Evolutionary conservation across 768 basidiomycete genomes (phyloP), one percentile per base, ranked within the genome.

Genomic region (Porphyrellus cyaneotinctus): DNA sequence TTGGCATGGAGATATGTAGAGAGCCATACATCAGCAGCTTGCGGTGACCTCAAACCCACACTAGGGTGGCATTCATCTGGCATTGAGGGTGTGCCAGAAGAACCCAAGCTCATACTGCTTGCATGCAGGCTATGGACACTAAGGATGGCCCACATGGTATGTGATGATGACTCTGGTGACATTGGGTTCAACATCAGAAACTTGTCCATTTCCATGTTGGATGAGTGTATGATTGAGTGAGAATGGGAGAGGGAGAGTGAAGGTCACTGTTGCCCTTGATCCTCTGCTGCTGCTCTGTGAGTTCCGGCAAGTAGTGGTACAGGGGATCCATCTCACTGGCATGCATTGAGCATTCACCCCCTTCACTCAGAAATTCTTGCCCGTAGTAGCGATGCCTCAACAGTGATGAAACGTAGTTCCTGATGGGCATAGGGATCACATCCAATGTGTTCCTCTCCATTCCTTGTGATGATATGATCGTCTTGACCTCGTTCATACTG

Each of bases 371-470:
- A 10, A 49, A 43, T 43, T 55, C 42, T 14, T 58, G 53, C 1
- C 62, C 62, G 8, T 63, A 63, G 44, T 63, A 58, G 4, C 62
- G 62, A 11, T 63, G 51, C 8, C 18, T 58, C 30, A 62, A 61
- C 0, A 62, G 62, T 11, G 62, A 53, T 1, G 33, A 56, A 4
- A 63, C 62, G 14, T 62, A 53, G 22, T 64, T 58, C 47, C 7
- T 51, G 47, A 64, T 30, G 1, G 58, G 13, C 56, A 64, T 52
- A 1, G 56, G 51, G 32, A 60, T 61, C 32, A 13, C 18, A 1
- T 60, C 58, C 18, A 31, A 13, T 6, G 43, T 12, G 2, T 58
- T 23, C 18, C 8, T 32, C 15, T 1, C 20, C 11, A 4, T 42
- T 6, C 51, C 51, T 18, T 15, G 10, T 2, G 62, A 54, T 2